Conservation (phyloP, 176 grass and related monocot genomes). For the Aegilops longissima region DNA sequence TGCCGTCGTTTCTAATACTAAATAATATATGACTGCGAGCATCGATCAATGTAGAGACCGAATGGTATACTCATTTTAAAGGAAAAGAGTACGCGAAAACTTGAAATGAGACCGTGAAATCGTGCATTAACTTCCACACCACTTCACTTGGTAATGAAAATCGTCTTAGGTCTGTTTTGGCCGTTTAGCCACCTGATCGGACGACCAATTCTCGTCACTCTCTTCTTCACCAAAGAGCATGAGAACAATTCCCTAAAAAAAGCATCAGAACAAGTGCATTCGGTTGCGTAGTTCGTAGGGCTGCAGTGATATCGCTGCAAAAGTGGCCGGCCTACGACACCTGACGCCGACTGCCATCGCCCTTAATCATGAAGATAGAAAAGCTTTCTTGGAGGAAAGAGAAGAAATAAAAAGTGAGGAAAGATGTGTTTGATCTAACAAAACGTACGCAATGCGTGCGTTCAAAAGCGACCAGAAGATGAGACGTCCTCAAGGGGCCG, state of each 20-base stretch:
- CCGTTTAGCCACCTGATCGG: not conserved
- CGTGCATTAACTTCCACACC: not conserved
- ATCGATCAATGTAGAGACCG: too few relatives aligned
- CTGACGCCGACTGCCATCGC: not conserved
- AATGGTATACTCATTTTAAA: too few relatives aligned
- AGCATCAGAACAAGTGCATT: not conserved
- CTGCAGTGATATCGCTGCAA: not conserved
- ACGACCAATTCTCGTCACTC: not conserved
- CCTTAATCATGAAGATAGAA: constrained; percentile 21
- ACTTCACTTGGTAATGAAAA: not conserved
- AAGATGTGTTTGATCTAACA: constrained; percentile 43
- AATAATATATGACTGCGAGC: too few relatives aligned
- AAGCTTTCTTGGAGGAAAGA: not conserved
- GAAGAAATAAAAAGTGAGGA: constrained; percentile 15
- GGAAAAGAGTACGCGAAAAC: not conserved
- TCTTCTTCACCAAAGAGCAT: not conserved
- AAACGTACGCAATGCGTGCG: constrained; percentile 28
- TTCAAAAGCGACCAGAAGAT: constrained; percentile 13
- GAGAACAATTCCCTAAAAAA: not conserved
- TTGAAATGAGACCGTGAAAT: not conserved
- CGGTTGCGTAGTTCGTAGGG: constrained; percentile 38
- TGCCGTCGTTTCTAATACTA: too few relatives aligned
- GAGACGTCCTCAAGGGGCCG: not conserved
- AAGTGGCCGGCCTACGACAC: not conserved
- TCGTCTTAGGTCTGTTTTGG: not conserved